A percentile compares a stretch with the other conserved stretches of the same genome.
phyloP scores from a whole-genome alignment of 2,329 filamentous ascomycete species.

The Dactylonectria estremocensis region DNA sequence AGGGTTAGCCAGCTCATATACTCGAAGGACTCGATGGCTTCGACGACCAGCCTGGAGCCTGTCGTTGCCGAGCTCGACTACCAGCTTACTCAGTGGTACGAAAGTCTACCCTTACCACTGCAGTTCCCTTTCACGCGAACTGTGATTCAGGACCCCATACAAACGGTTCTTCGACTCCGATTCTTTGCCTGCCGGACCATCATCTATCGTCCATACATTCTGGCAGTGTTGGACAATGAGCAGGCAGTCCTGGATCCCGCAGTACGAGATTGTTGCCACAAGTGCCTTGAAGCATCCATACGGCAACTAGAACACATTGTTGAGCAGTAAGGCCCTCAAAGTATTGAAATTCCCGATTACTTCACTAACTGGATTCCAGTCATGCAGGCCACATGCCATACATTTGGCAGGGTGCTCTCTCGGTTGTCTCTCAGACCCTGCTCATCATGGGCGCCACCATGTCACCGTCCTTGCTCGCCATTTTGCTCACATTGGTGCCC shows the following conservation, averaged over 20 bases:
- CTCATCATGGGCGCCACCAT: conserved; percentile 89
- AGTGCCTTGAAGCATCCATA: conserved; percentile 85
- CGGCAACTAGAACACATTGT: conserved; percentile 85
- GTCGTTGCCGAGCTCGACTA: conserved; percentile 86
- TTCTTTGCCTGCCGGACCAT: conserved; percentile 91
- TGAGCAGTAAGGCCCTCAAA: conserved; percentile 74
- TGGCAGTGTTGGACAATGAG: conserved; percentile 85
- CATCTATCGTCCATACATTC: conserved; percentile 87
- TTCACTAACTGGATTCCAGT: conserved; percentile 56
- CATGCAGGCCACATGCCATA: conserved; percentile 89
- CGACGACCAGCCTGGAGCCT: conserved; percentile 81
- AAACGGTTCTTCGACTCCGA: conserved; percentile 83
- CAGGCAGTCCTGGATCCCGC: conserved; percentile 78
- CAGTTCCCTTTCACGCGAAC: conserved; percentile 82
- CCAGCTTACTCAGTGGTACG: conserved; percentile 89
- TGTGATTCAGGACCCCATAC: conserved; percentile 79
- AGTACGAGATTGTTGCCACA: conserved; percentile 84
- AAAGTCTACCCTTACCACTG: conserved; percentile 80
- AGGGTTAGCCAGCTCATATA: conserved; percentile 86
- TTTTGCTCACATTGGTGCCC: conserved; percentile 72
- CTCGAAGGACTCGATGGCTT: conserved; percentile 79
- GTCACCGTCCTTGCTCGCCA: conserved; percentile 78
- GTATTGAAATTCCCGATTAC: conserved; percentile 1
- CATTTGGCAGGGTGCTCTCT: conserved; percentile 87
- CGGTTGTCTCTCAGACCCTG: conserved; percentile 85